These are phyloP conservation scores for Boletus barrowsii DNA, from an alignment of 768 basidiomycete species.

Conservation along the genomic window DNA sequence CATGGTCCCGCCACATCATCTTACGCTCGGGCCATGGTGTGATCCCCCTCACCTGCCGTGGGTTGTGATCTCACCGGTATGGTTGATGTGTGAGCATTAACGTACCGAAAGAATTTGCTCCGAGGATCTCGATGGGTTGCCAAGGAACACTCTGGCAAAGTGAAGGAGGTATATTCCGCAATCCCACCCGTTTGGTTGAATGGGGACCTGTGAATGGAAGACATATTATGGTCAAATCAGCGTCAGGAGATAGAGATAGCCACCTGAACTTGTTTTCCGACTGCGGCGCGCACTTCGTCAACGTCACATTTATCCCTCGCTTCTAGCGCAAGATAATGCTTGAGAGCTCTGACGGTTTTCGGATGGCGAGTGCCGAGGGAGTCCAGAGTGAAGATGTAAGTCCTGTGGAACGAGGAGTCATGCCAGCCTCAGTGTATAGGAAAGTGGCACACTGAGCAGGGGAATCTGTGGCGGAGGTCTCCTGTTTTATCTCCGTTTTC, in stretches of 20 bases:
- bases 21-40: constrained; percentile 38
- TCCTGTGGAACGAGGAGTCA: constrained; percentile 38
- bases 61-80: neutral
- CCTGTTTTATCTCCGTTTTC: neutral
- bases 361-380: constrained; percentile 75
- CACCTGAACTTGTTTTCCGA: constrained; percentile 54
- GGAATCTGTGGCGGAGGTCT: too few species aligned
- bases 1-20: constrained; percentile 49
- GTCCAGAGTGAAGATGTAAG: constrained; percentile 86
- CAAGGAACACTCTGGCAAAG: constrained; percentile 78
- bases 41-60: constrained; percentile 30
- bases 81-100: neutral
- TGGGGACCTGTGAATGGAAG: constrained; percentile 61
- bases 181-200: constrained; percentile 86
- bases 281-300: constrained; percentile 34
- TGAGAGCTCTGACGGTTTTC: constrained; percentile 58
- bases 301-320: constrained; percentile 66
- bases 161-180: constrained; percentile 92
- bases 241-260: constrained; percentile 9
- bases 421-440: too few species aligned
- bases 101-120: constrained; percentile 42
- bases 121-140: too few species aligned
- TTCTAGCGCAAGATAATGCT: constrained; percentile 68
- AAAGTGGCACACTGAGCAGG: too few species aligned
- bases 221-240: neutral